A percentile compares a stretch with the other conserved stretches of the same genome.
phyloP scores from a whole-genome alignment of 768 basidiomycete species.

The Punctularia strigosozonata region DNA sequence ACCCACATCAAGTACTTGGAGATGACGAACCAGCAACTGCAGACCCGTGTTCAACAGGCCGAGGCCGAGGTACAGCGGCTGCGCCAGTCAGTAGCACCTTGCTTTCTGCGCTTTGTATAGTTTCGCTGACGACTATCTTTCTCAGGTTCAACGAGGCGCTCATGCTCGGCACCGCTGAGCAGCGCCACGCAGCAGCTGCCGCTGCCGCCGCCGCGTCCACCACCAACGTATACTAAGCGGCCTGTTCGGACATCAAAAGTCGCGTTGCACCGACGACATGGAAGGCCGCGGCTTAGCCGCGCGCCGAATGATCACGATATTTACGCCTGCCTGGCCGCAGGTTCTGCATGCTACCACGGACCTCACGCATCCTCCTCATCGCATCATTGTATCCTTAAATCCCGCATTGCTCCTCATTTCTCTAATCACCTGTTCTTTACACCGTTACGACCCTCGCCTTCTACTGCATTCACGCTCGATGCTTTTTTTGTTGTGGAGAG shows the following conservation, averaged over 20 bases:
- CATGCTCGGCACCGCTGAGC: slow-evolving; percentile 77
- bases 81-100: slow-evolving; percentile 31
- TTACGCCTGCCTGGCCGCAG: slow-evolving; percentile 12
- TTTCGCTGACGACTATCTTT: not conserved
- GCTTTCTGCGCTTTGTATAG: not conserved
- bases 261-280: slow-evolving; percentile 9
- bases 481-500: slow-evolving; percentile 6
- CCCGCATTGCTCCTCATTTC: slow-evolving; percentile 4
- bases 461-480: slow-evolving; percentile 3
- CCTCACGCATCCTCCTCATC: slow-evolving; percentile 7
- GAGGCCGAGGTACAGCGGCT: slow-evolving; percentile 75
- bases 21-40: slow-evolving; percentile 63
- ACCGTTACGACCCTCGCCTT: too few relatives aligned
- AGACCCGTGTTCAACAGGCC: slow-evolving; percentile 64
- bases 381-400: slow-evolving; percentile 8
- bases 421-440: slow-evolving; percentile 2
- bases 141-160: slow-evolving; percentile 74
- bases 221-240: too few relatives aligned
- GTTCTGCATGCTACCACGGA: too few relatives aligned
- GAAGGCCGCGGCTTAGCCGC: slow-evolving; percentile 6
- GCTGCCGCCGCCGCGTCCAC: slow-evolving; percentile 44
- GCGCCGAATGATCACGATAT: slow-evolving; percentile 8
- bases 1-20: slow-evolving; percentile 83
- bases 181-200: slow-evolving; percentile 47
- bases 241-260: too few relatives aligned